A percentile compares a stretch with the other conserved stretches of the same genome.
Conservation (phyloP, 202 grass and related monocot species). For the Alloteropsis angusta region DNA sequence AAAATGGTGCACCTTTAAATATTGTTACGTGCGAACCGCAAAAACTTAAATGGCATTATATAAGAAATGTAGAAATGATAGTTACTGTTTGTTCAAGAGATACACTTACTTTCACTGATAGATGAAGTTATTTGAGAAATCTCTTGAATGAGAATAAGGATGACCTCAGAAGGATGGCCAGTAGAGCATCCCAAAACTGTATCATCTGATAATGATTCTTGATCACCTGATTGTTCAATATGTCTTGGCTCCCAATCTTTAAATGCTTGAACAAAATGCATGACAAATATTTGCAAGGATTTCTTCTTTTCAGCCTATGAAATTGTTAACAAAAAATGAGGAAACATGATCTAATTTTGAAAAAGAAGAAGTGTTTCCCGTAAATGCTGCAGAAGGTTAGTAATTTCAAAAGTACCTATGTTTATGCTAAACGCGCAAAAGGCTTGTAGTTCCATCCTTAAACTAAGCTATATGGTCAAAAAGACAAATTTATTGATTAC, state of each 20-base stretch:
- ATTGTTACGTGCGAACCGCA: neutral
- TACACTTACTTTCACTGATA: conserved; percentile 75
- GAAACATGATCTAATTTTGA: neutral
- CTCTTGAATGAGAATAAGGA: conserved; percentile 89
- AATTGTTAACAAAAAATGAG: conserved; percentile 31
- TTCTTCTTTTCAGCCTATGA: conserved; percentile 90
- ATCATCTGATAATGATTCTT: conserved; percentile 44
- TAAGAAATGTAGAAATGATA: neutral
- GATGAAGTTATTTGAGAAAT: conserved; percentile 68
- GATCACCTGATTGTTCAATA: conserved; percentile 43
- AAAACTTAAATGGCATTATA: conserved; percentile 2
- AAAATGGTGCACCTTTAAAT: neutral
- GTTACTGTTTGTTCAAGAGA: neutral
- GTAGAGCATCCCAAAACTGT: conserved; percentile 70
- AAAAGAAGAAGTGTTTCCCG: neutral
- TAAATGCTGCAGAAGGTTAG: conserved; percentile 1
- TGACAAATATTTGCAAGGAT: conserved; percentile 70
- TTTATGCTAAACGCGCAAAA: conserved; percentile 16
- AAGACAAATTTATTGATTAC: neutral
- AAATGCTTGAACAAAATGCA: conserved; percentile 86
- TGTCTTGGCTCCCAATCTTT: conserved; percentile 68
- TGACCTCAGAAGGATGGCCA: conserved; percentile 92
- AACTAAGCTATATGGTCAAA: conserved; percentile 4
- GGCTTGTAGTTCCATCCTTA: neutral
- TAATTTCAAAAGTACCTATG: conserved; percentile 7